Evolutionary conservation across 1,139 yeast genomes (phyloP).

Genomic region (Nematodospora anomalae): DNA sequence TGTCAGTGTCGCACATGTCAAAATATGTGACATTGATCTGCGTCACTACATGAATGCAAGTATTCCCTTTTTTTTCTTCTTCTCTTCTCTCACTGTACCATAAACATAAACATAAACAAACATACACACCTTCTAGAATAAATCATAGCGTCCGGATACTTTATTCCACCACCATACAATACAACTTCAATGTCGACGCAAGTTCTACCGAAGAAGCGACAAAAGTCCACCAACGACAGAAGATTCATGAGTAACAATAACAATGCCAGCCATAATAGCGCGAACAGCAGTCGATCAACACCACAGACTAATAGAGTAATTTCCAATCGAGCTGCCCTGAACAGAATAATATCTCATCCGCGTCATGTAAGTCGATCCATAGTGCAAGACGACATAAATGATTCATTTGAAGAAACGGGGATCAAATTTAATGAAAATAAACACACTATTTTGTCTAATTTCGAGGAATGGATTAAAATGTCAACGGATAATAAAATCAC

Average conservation of each 20-base stretch:
- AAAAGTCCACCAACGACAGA: slow-evolving; percentile 2
- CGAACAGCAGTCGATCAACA: slow-evolving; percentile 1
- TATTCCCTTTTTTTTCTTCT: too few relatives aligned
- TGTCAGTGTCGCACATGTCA: too few relatives aligned
- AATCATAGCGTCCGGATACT: neutral
- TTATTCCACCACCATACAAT: neutral
- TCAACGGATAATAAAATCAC: slow-evolving; percentile 86
- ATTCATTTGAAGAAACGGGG: slow-evolving; percentile 37
- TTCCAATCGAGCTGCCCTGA: slow-evolving; percentile 11
- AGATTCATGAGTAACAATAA: slow-evolving; percentile 2
- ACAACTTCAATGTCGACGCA: slow-evolving; percentile 10
- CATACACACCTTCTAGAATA: neutral
- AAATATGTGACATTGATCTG: too few relatives aligned
- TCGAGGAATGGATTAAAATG: slow-evolving; percentile 87
- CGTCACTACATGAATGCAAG: too few relatives aligned
- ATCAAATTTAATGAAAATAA: slow-evolving; percentile 47
- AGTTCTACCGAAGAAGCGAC: slow-evolving; percentile 13
- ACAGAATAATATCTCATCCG: slow-evolving; percentile 16
- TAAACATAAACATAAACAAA: slow-evolving; percentile 4
- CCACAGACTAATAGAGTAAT: slow-evolving; percentile 7
- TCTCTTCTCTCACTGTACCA: too few relatives aligned
- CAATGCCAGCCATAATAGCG: neutral
- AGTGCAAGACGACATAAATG: slow-evolving; percentile 11
- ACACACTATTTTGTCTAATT: slow-evolving; percentile 55
- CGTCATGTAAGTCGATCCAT: slow-evolving; percentile 21